Conservation (phyloP, 805 yeast species). For the Yamadazyma paraphyllophila region DNA sequence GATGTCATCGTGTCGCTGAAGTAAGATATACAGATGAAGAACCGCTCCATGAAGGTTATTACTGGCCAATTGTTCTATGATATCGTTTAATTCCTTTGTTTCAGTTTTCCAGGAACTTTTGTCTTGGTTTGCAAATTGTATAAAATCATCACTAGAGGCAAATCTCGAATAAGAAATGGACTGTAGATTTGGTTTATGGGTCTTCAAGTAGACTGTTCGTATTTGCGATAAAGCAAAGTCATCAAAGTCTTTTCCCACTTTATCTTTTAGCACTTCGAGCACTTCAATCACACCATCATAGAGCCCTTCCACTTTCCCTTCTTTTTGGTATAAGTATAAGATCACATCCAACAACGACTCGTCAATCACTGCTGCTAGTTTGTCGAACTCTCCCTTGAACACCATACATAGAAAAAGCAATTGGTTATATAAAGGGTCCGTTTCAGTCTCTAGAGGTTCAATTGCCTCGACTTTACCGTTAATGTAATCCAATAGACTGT, state of each 20-base stretch:
- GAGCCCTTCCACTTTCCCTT: background rate
- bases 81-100: conserved; percentile 2
- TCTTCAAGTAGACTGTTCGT: conserved; percentile 4
- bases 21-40: conserved; percentile 11
- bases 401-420: conserved; percentile 7
- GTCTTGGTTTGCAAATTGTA: conserved; percentile 15
- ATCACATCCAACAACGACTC: background rate
- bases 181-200: conserved; percentile 8
- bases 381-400: conserved; percentile 7
- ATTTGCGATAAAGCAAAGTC: conserved; percentile 8
- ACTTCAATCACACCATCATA: conserved; percentile 9
- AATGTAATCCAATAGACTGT: conserved; percentile 4
- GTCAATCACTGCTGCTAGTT: background rate
- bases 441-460: conserved; percentile 4
- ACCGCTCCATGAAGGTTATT: conserved; percentile 7
- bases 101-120: conserved; percentile 15
- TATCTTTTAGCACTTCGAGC: background rate
- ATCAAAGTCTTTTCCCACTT: conserved; percentile 4
- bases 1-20: conserved; percentile 9
- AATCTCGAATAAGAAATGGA: conserved; percentile 12
- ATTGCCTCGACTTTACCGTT: background rate
- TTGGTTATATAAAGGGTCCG: conserved; percentile 11
- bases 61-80: conserved; percentile 7
- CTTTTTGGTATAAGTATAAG: conserved; percentile 6
- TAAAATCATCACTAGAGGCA: conserved; percentile 10